A percentile compares a stretch with the other conserved stretches of the same genome.
Evolutionary conservation across 2,329 filamentous ascomycete genomes (phyloP).

Genomic region (Pseudocercospora fuligena): DNA sequence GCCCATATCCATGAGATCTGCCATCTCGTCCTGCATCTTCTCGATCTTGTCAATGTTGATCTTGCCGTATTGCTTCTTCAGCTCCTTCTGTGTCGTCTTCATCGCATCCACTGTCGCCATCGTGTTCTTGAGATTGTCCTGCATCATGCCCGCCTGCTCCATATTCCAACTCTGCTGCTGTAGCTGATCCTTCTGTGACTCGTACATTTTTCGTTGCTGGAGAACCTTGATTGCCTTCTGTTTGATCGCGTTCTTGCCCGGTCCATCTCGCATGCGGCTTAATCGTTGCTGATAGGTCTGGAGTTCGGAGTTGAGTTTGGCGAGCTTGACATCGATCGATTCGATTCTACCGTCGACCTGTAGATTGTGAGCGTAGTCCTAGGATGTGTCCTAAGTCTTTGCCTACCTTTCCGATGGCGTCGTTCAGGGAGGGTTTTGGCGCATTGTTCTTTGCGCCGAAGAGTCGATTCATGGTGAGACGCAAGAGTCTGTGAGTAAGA

Average conservation of each 20-base stretch:
- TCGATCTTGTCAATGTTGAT: constrained; percentile 98
- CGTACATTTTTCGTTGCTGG: constrained; percentile 91
- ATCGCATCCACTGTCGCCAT: constrained; percentile 98
- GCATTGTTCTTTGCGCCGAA: constrained; percentile 87
- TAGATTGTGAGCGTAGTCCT: constrained; percentile 44
- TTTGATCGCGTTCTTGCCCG: constrained; percentile 89
- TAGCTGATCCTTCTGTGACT: constrained; percentile 89
- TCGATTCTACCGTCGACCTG: constrained; percentile 81
- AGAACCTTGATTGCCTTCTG: constrained; percentile 94
- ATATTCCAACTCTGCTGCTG: constrained; percentile 98
- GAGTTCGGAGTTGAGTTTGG: constrained; percentile 88
- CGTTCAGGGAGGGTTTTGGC: constrained; percentile 85
- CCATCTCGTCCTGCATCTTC: constrained; percentile 98
- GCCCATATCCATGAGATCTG: constrained; percentile 93
- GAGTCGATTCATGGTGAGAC: constrained; percentile 81
- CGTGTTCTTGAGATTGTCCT: constrained; percentile 96
- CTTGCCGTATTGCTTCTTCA: constrained; percentile 94
- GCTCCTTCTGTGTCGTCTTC: constrained; percentile 92
- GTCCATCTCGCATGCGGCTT: constrained; percentile 90
- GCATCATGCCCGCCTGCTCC: constrained; percentile 98
- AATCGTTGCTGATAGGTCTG: constrained; percentile 86
- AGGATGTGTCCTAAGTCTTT: too few species aligned
- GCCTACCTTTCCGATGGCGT: constrained; percentile 83
- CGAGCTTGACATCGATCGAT: constrained; percentile 91
- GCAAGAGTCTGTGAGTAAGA: not conserved